A percentile compares a stretch with the other conserved stretches of the same genome.
Evolutionary conservation across 208 protist genomes (phyloP).

Genomic region (Trypanosoma conorhini): DNA sequence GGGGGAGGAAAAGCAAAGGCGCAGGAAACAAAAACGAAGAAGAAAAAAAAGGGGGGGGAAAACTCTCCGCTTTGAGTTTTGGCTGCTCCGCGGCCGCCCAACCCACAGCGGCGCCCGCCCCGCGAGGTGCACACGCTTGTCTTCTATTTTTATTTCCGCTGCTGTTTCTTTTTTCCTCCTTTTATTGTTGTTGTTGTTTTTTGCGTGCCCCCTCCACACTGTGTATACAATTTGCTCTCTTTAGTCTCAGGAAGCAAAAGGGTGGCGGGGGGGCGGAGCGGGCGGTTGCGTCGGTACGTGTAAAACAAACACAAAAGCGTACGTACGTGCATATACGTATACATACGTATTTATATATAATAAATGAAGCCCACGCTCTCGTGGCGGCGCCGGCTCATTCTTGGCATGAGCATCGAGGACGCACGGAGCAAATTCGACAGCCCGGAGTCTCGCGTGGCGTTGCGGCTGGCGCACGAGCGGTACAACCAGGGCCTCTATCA

Average conservation of each 20-base stretch:
- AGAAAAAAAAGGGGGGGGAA: background rate
- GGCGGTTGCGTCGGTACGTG: background rate
- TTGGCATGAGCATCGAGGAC: conserved; percentile 89
- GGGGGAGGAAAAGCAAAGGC: no score
- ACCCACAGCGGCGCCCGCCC: no score
- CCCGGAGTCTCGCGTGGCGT: conserved; percentile 59
- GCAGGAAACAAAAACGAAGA: no score
- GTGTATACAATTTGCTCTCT: background rate
- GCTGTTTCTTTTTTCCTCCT: background rate
- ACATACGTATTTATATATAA: background rate
- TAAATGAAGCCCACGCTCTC: conserved; percentile 24
- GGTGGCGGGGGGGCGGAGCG: background rate
- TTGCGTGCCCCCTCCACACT: background rate
- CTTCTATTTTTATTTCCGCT: background rate
- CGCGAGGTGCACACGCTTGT: background rate
- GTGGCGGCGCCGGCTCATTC: conserved; percentile 56
- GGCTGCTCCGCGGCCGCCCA: no score
- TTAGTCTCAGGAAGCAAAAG: background rate
- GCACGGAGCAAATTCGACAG: conserved; percentile 87
- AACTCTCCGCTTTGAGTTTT: background rate
- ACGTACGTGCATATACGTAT: no score
- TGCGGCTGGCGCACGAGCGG: conserved; percentile 78
- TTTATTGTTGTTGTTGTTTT: background rate
- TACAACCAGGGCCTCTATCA: conserved; percentile 83
- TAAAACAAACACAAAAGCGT: conserved; percentile 8